phyloP scores from a whole-genome alignment of 345 rosid genomes.

The Psidium friedrichsthalianum region DNA sequence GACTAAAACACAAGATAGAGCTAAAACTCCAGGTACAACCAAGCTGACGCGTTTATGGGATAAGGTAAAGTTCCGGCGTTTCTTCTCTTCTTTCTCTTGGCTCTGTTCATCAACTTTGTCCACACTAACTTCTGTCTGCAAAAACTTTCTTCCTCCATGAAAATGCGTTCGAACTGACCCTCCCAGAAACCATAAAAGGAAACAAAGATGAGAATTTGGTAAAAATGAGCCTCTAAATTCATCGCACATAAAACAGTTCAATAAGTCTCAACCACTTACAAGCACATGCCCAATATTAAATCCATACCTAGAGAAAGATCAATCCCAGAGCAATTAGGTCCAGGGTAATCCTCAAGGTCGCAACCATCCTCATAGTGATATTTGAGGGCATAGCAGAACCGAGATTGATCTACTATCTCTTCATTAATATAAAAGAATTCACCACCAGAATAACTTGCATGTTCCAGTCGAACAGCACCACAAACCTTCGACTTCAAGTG shows the following conservation, averaged over 20 bases:
- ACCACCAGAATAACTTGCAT: conserved; percentile 22
- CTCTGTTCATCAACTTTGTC: conserved; percentile 4
- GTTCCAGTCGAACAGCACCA: conserved; percentile 37
- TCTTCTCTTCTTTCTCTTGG: neutral
- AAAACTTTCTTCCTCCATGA: conserved; percentile 37
- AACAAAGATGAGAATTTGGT: neutral
- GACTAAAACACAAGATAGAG: conserved; percentile 37
- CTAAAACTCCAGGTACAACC: conserved; percentile 41
- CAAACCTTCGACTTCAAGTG: conserved; percentile 39
- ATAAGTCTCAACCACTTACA: neutral
- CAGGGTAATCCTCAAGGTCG: conserved; percentile 16
- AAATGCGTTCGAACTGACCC: conserved; percentile 16
- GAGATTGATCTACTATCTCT: conserved; percentile 26
- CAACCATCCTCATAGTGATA: conserved; percentile 36
- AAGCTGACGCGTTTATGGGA: conserved; percentile 24
- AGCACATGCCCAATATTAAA: neutral
- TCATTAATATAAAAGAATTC: conserved; percentile 51
- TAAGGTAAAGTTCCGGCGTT: neutral
- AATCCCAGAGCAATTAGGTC: conserved; percentile 24
- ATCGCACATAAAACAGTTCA: neutral
- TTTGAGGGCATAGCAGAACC: conserved; percentile 47
- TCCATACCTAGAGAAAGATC: conserved; percentile 37
- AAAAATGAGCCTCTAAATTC: neutral
- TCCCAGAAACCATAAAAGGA: conserved; percentile 2
- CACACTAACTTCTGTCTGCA: conserved; percentile 22